Conservation (phyloP, 371 early-diverging fungal species). For the Zychaea mexicana region DNA sequence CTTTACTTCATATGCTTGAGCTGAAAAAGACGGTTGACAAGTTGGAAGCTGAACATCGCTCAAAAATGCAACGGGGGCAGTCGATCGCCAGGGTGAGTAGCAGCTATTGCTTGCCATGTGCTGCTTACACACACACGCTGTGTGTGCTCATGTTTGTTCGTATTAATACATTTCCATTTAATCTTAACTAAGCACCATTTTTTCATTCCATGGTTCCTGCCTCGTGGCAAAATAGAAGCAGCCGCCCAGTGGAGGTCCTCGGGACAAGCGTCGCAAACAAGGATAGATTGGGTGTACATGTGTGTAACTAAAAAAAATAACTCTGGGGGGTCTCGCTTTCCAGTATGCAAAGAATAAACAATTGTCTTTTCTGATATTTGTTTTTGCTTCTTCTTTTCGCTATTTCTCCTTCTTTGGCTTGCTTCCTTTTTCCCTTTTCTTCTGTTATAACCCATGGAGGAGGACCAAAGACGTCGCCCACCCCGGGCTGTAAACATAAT, state of each 20-base stretch:
- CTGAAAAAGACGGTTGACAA: conserved; percentile 83
- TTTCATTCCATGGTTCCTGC: background rate
- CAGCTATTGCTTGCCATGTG: background rate
- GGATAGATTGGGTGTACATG: background rate
- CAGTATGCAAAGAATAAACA: conserved; percentile 2
- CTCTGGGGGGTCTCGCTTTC: background rate
- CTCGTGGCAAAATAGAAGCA: background rate
- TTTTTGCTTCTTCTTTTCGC: background rate
- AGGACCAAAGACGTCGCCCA: conserved; percentile 30
- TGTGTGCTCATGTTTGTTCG: background rate
- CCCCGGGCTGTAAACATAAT: conserved; percentile 25
- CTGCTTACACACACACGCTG: too few species aligned
- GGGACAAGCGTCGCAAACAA: conserved; percentile 14
- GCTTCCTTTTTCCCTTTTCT: background rate
- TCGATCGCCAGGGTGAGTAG: background rate
- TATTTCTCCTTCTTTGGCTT: background rate
- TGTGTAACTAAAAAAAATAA: background rate
- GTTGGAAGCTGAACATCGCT: conserved; percentile 67
- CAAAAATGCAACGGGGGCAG: conserved; percentile 7
- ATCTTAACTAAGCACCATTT: background rate
- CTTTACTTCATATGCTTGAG: conserved; percentile 78
- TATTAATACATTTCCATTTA: background rate
- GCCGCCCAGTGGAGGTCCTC: conserved; percentile 1
- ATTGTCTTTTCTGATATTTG: background rate
- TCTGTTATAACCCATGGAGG: background rate